Conservation (phyloP, 345 rosid genomes). For the Citrus medica region DNA sequence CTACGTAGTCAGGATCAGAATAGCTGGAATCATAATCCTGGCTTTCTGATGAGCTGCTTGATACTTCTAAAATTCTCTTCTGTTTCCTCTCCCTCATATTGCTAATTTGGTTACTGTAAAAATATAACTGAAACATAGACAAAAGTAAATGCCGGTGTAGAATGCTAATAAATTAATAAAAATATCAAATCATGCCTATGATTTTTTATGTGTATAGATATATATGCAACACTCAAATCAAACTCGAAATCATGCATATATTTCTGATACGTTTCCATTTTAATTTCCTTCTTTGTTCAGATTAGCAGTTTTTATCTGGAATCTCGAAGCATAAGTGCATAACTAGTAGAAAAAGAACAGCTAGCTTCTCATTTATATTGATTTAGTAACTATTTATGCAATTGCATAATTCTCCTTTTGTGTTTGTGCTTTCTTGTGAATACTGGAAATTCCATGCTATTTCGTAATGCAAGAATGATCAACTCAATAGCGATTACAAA, state of each 20-base stretch:
- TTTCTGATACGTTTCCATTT: slow-evolving; percentile 13
- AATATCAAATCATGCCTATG: background rate
- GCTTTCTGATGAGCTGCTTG: background rate
- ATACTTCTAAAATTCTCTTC: background rate
- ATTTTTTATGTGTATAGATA: too few relatives aligned
- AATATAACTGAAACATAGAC: background rate
- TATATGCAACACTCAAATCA: too few relatives aligned
- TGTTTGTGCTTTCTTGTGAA: too few relatives aligned
- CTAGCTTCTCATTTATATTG: background rate
- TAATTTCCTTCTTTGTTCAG: background rate
- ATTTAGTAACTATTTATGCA: background rate
- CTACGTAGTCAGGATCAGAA: slow-evolving; percentile 11
- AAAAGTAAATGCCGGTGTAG: background rate
- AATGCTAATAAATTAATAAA: background rate
- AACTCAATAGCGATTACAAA: background rate
- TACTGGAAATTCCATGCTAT: background rate
- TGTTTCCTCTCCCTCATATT: slow-evolving; percentile 1
- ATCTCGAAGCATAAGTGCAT: background rate
- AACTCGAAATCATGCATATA: background rate
- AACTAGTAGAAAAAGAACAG: background rate
- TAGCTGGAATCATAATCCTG: background rate
- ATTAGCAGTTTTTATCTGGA: background rate
- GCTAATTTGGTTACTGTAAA: background rate
- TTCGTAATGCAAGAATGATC: background rate
- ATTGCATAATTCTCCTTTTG: too few relatives aligned